A percentile compares a stretch with the other conserved stretches of the same genome.
Conservation (phyloP, 2,329 filamentous ascomycete species). For the Fusarium musae region DNA sequence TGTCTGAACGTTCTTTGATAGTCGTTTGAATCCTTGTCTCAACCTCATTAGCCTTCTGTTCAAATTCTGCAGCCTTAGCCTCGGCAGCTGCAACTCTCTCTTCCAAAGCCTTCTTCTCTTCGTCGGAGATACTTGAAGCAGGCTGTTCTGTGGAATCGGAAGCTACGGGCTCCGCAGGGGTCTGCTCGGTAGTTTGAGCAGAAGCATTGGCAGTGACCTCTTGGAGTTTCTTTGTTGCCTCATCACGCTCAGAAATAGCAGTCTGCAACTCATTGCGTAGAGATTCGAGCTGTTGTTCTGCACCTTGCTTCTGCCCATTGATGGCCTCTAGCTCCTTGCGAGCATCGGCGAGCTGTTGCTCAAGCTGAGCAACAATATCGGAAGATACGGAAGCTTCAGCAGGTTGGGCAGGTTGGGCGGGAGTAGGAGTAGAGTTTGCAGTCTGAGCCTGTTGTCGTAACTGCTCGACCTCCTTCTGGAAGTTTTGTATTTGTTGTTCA, state of each 20-base stretch:
- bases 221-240: slow-evolving; percentile 58
- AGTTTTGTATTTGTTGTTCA: slow-evolving; percentile 57
- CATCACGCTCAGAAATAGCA: slow-evolving; percentile 72
- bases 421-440: slow-evolving; percentile 52
- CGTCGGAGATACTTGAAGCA: slow-evolving; percentile 56
- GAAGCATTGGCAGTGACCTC: slow-evolving; percentile 43
- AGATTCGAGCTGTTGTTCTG: slow-evolving; percentile 71
- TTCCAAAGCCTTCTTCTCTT: slow-evolving; percentile 70
- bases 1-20: slow-evolving; percentile 73
- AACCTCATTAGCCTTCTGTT: slow-evolving; percentile 71
- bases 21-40: slow-evolving; percentile 70
- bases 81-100: slow-evolving; percentile 70
- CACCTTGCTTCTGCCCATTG: slow-evolving; percentile 72
- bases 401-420: slow-evolving; percentile 45
- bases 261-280: slow-evolving; percentile 69
- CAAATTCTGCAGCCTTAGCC: slow-evolving; percentile 70
- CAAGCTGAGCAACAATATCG: slow-evolving; percentile 60
- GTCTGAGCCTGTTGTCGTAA: slow-evolving; percentile 51
- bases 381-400: slow-evolving; percentile 52
- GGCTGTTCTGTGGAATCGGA: slow-evolving; percentile 30
- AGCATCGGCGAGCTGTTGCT: slow-evolving; percentile 60
- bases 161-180: slow-evolving; percentile 24
- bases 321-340: slow-evolving; percentile 73
- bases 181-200: slow-evolving; percentile 47
- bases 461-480: slow-evolving; percentile 56